Evolutionary conservation across 345 rosid genomes (phyloP).

Genomic region (Heritiera littoralis): DNA sequence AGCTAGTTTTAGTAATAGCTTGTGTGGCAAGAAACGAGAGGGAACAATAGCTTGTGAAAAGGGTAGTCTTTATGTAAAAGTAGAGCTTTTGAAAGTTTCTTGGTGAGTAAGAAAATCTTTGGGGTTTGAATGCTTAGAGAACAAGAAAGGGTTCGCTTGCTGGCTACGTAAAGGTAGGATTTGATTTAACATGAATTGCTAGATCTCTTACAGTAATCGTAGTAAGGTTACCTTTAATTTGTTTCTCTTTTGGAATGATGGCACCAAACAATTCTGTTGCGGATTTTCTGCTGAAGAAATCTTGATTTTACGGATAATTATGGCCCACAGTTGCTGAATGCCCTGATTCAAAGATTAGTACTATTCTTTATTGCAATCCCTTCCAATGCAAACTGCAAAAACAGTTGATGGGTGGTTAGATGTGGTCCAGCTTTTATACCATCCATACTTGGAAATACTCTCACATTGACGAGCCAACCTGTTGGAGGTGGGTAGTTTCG

Average conservation of each 20-base stretch:
- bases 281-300: background rate
- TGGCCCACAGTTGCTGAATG: background rate
- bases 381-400: background rate
- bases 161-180: no score
- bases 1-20: no score
- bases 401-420: background rate
- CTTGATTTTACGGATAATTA: background rate
- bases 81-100: no score
- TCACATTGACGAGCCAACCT: background rate
- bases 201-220: no score
- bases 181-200: no score
- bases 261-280: background rate
- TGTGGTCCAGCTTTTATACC: slow-evolving; percentile 25
- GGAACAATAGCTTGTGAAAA: no score
- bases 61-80: no score
- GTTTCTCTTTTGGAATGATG: background rate
- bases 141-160: no score
- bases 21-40: no score
- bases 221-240: background rate
- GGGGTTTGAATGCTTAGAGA: no score
- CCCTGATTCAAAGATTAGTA: background rate
- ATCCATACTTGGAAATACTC: background rate
- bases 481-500: background rate
- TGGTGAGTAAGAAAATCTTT: no score
- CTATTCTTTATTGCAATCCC: background rate